Conservation (phyloP, 495 filamentous ascomycete species). For the Aspergillus carlsbadensis region DNA sequence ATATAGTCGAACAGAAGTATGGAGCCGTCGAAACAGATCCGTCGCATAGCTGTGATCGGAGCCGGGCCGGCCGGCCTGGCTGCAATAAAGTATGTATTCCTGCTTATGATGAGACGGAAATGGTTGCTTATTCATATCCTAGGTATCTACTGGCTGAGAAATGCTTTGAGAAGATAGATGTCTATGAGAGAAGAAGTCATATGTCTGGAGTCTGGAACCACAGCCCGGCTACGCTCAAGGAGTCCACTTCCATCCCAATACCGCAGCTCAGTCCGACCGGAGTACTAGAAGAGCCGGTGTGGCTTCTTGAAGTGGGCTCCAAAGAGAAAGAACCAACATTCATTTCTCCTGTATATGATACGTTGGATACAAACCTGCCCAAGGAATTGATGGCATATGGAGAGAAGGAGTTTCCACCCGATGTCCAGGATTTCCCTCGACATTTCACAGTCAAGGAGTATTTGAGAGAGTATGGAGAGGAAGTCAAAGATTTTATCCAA, state of each 20-base stretch:
- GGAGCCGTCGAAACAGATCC: conserved; percentile 26
- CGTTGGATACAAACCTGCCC: conserved; percentile 84
- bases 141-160: conserved; percentile 76
- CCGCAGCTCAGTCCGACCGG: conserved; percentile 46
- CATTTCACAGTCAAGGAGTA: conserved; percentile 69
- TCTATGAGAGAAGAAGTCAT: conserved; percentile 77
- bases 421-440: conserved; percentile 69
- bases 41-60: conserved; percentile 45
- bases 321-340: conserved; percentile 38
- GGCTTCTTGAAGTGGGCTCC: conserved; percentile 26
- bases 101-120: neutral
- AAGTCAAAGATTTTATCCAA: conserved; percentile 53
- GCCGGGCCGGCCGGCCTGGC: conserved; percentile 47
- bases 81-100: conserved; percentile 36
- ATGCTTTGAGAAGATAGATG: conserved; percentile 64
- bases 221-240: conserved; percentile 30
- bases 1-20: conserved; percentile 7
- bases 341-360: conserved; percentile 77
- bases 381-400: conserved; percentile 78
- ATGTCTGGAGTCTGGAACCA: conserved; percentile 86
- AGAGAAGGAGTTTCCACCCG: conserved; percentile 61
- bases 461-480: conserved; percentile 68
- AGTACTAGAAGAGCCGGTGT: conserved; percentile 42
- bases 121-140: conserved; percentile 6
- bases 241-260: conserved; percentile 26